Base-by-base conservation (phyloP, 1,284 basidiomycete species). In the Melanopsichium pennsylvanicum region DNA sequence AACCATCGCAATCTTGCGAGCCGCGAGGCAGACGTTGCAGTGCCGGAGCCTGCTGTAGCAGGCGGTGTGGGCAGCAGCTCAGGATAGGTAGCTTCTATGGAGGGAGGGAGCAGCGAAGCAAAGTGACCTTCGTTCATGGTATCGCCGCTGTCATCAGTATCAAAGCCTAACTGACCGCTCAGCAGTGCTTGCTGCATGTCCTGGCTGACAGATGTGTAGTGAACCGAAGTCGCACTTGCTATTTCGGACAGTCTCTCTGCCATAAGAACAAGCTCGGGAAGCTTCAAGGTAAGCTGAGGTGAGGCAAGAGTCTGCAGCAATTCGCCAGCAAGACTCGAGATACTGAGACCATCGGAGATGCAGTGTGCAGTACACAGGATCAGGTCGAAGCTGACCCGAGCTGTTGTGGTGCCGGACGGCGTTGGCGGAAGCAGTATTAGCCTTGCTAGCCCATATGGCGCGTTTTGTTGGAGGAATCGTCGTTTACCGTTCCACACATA, bases 401-500 rank as follows among this genome's bases (percentile, higher is more conserved):
- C 31, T 7, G 32, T 22, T 7, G 12, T 34, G 13, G 21, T 39
- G 31, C 15, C 25, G 7, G 57, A 29, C 2, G 34, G 15, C 4
- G 29, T 37, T 16, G 57, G 52, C 18, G 66, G 66, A 10, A 63
- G 51, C 2, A 63, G 7, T 4, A 69, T 32, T n/a, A 69, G 38
- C 15, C 56, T 44, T 6, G 51, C 59, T 10, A 69, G 34, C 15
- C 60, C 66, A 23, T 43, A 69, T 1, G 55, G 47, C 3, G 21
- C 27, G 15, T 51, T 13, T 35, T 69, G 66, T 2, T 47, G 4
- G 16, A 69, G 48, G 36, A 63, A 69, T 10, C 66, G 50, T 13
- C 60, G 55, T 23, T 51, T 52, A 39, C 56, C 66, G 22, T 69
- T 69, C 66, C 66, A 69, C 15, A 69, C 47, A n/a, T 63, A 59